Evolutionary conservation across 345 rosid genomes (phyloP).

Genomic region (Xanthoceras sorbifolium): DNA sequence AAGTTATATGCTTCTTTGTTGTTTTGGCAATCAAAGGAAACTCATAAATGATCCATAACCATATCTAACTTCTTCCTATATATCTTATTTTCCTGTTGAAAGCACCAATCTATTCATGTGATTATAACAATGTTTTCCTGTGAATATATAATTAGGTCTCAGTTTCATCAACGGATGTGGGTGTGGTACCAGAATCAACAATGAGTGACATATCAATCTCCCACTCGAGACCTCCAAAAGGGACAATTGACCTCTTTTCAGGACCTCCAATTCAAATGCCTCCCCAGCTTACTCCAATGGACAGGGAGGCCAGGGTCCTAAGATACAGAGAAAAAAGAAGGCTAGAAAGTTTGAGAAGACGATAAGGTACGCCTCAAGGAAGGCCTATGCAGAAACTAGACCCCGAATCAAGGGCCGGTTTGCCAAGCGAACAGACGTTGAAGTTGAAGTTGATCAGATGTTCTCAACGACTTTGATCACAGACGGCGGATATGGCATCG

Average conservation of each 20-base stretch:
- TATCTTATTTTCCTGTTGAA: background rate
- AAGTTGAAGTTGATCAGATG: constrained; percentile 62
- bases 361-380: constrained; percentile 94
- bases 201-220: constrained; percentile 59
- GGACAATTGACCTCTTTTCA: constrained; percentile 60
- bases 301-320: constrained; percentile 87
- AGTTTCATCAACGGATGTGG: constrained; percentile 64
- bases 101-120: background rate
- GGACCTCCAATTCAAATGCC: constrained; percentile 54
- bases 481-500: constrained; percentile 66
- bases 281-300: constrained; percentile 68
- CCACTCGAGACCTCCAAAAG: constrained; percentile 50
- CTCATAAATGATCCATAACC: too few relatives aligned
- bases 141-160: constrained; percentile 48
- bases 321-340: constrained; percentile 97
- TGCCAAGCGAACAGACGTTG: constrained; percentile 70
- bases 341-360: constrained; percentile 87
- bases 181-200: constrained; percentile 76
- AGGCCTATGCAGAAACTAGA: constrained; percentile 93
- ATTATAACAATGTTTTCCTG: constrained; percentile 2
- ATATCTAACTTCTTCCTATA: too few relatives aligned
- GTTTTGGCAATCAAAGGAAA: too few relatives aligned
- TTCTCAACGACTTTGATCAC: constrained; percentile 57
- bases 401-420: constrained; percentile 94
- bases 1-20: too few relatives aligned